A percentile compares a stretch with the other conserved stretches of the same genome.
phyloP scores from a whole-genome alignment of 2,329 filamentous ascomycete species.

The Neonectria ditissima region DNA sequence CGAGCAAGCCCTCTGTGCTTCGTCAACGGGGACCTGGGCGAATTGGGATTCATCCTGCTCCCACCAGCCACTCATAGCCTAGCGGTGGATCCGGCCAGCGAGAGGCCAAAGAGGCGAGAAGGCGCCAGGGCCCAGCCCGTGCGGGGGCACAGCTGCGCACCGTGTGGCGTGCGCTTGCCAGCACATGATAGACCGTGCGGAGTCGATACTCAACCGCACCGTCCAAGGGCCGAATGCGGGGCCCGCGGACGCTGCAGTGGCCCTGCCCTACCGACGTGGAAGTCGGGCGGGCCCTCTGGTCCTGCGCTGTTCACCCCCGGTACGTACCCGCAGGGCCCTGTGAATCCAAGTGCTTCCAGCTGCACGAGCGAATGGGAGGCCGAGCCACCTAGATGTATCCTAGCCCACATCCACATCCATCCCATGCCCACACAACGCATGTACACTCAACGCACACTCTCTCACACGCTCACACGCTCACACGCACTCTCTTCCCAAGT shows the following conservation, averaged over 20 bases:
- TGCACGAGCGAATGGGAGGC: constrained; percentile 16
- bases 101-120: background rate
- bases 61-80: constrained; percentile 14
- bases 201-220: constrained; percentile 9
- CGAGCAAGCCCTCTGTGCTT: background rate
- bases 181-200: background rate
- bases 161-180: constrained; percentile 3
- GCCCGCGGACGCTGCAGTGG: background rate
- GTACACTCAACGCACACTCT: too few species aligned
- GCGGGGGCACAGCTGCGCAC: background rate
- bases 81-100: constrained; percentile 21
- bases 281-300: background rate
- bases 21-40: background rate
- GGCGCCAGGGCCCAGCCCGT: background rate
- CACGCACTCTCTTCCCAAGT: constrained; percentile 4
- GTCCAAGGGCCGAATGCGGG: constrained; percentile 5
- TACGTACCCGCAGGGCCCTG: constrained; percentile 8
- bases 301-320: background rate
- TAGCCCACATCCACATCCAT: constrained; percentile 5
- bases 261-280: constrained; percentile 11
- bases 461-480: constrained; percentile 17
- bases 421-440: constrained; percentile 16
- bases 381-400: background rate
- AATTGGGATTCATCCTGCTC: constrained; percentile 16
- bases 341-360: background rate